A percentile compares a stretch with the other conserved stretches of the same genome.
Evolutionary conservation across 768 basidiomycete genomes (phyloP).

Genomic region (Lyophyllum semitale): DNA sequence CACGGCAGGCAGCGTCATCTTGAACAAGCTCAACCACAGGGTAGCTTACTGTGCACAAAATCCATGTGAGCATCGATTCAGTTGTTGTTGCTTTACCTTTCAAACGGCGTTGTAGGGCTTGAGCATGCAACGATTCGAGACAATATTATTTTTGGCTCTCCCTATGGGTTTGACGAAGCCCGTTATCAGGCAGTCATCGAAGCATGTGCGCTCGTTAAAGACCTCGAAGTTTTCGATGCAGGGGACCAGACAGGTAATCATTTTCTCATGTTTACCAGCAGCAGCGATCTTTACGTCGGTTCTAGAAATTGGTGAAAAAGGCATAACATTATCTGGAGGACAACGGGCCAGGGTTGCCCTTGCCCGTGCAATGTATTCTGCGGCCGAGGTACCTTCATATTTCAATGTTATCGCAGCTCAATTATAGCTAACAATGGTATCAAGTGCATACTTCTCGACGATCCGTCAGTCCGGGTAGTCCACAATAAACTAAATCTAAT

Average conservation of each 20-base stretch:
- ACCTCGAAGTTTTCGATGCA: constrained; percentile 71
- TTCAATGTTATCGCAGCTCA: background rate
- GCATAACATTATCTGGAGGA: constrained; percentile 74
- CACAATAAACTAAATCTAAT: constrained; percentile 9
- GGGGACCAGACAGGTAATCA: constrained; percentile 73
- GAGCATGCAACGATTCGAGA: constrained; percentile 82
- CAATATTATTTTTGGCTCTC: constrained; percentile 76
- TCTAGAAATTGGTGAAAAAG: constrained; percentile 79
- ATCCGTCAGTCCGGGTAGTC: constrained; percentile 51
- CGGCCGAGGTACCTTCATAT: constrained; percentile 45
- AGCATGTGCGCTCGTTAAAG: constrained; percentile 73
- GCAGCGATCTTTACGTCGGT: background rate
- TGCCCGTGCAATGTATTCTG: constrained; percentile 80
- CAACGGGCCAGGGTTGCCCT: constrained; percentile 75
- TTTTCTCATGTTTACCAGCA: background rate
- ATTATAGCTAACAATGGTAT: background rate
- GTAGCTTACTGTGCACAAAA: constrained; percentile 73
- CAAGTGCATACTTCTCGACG: constrained; percentile 66
- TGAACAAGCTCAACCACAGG: constrained; percentile 58
- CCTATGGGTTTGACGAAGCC: constrained; percentile 56
- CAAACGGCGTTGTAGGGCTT: constrained; percentile 52
- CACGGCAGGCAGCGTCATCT: constrained; percentile 49
- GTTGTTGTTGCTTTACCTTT: background rate
- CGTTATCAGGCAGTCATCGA: constrained; percentile 70
- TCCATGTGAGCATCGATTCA: constrained; percentile 44